Evolutionary conservation across 2,329 filamentous ascomycete genomes (phyloP), one percentile per base, ranked within the genome.

Genomic region (Diaporthe citri): DNA sequence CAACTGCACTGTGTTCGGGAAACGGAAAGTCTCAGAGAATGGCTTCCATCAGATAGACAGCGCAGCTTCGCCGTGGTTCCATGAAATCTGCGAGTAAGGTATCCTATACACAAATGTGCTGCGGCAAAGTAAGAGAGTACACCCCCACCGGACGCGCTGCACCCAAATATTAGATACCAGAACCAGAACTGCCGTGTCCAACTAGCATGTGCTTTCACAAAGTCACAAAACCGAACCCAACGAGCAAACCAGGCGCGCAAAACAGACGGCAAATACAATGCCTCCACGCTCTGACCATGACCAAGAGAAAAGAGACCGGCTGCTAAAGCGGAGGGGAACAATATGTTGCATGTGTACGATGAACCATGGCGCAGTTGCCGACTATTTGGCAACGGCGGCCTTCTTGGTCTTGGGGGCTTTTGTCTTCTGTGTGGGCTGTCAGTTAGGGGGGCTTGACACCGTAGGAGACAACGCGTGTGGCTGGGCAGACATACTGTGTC

Each of bases 361-460:
- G 12, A 55, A 39, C 41, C 64, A 55, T 28, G 34, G 41, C 22
- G 15, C 56, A 31, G n/a, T 20, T 22, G 34, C 12, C 25, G 12
- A 8, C 60, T 76, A 79, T 73, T 80, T 79, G 67, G 78, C 74
- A 41, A 78, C 77, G 48, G 76, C 62, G 4, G 80, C 72, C 70
- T 80, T 79, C 77, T 81, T 80, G 76, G 81, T 80, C 78, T 82
- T 82, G 57, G 80, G 76, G 17, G 80, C 77, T 78, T 82, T 82
- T 69, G 80, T 77, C 78, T 82, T 80, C 79, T 80, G 17, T 17
- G 46, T 4, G 34, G 6, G 20, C 3, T 43, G 41, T 57, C 25
- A 71, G 57, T 28, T n/a, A 7, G 36, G 8, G 17, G 31, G 36
- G 20, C 64, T 70, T 36, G 71, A 71, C 62, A 31, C 15, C 8